Base-by-base conservation (phyloP, 495 filamentous ascomycete genomes). In the Clavariopsis aquatica region DNA sequence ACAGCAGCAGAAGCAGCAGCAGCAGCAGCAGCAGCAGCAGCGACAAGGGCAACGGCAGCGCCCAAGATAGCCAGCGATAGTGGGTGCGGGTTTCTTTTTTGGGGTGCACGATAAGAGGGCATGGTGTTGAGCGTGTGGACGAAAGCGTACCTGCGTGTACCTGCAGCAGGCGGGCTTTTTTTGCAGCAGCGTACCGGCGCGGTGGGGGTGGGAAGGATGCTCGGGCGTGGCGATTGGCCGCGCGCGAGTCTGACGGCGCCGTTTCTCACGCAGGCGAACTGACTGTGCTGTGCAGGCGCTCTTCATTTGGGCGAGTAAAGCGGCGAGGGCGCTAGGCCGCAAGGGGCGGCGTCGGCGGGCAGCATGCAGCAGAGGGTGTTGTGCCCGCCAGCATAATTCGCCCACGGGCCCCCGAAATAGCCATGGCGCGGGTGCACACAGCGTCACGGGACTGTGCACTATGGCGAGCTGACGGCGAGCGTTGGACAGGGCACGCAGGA, bases 121-220 rank as follows among this genome's bases (percentile, higher is more conserved):
- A 45, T 34, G 24, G 15, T n/a, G 49, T 22, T 46, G 31, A 6
- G 52, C 53, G 57, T 62, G 19, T 61, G 29, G 47, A 41, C 9
- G n/a, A 60, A 1, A 52, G 69, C 31, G 31, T 71, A 41, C 69
- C 69, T 71, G 69, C 45, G 23, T 53, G 69, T 71, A 60, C 69
- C 69, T 71, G 69, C 69, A 71, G 68, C 65, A 71, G 67, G 22
- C 20, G 26, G 13, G 6, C 65, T 45, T 26, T 57, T 60, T 62
- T 62, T 53, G 31, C 31, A 0, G 31, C 29, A 36, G 8, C 9
- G 52, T 28, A 49, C 43, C 58, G 60, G 52, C 60, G 46, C 59
- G 59, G 59, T 64, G 65, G 65, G 56, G 65, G 65, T 54, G 9
- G 31, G 47, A 12, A 23, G 34, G 47, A 57, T 55, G 27, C 38